Conservation (phyloP, 75 land plant genomes). For the Azolla pinnata region DNA sequence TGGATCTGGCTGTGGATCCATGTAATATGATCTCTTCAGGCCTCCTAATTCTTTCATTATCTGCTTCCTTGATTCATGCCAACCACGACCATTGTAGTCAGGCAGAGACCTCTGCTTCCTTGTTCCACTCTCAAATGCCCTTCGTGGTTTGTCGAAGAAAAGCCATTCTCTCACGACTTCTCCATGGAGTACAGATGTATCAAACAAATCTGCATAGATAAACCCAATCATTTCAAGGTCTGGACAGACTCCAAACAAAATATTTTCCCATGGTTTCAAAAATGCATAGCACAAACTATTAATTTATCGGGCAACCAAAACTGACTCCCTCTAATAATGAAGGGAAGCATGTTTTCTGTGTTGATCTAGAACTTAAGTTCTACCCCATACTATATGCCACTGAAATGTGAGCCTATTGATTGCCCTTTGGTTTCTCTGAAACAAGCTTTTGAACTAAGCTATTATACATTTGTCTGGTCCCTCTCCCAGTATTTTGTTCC, state of each 20-base stretch:
- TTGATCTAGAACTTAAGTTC: too few relatives aligned
- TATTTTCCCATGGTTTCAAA: neutral
- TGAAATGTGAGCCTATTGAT: too few relatives aligned
- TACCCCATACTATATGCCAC: too few relatives aligned
- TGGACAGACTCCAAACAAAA: neutral
- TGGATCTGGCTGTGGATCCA: conserved; percentile 82
- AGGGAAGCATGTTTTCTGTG: too few relatives aligned
- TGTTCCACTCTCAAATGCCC: conserved; percentile 92
- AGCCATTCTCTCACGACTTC: conserved; percentile 87
- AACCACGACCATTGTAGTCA: conserved; percentile 84
- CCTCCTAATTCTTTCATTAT: conserved; percentile 83
- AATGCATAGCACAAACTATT: too few relatives aligned
- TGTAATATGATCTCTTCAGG: conserved; percentile 83
- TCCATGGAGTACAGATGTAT: conserved; percentile 57
- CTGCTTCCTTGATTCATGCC: conserved; percentile 98
- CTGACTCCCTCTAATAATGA: too few relatives aligned
- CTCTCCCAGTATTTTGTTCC: too few relatives aligned
- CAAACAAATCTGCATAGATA: conserved; percentile 65
- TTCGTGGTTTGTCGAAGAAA: conserved; percentile 84
- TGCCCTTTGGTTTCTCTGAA: too few relatives aligned
- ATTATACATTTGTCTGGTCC: too few relatives aligned
- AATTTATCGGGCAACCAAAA: too few relatives aligned
- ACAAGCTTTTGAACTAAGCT: too few relatives aligned
- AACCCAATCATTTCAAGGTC: conserved; percentile 1
- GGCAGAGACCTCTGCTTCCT: conserved; percentile 87